phyloP scores from a whole-genome alignment of 805 yeast species.

The Jamesozyma hellenica region DNA sequence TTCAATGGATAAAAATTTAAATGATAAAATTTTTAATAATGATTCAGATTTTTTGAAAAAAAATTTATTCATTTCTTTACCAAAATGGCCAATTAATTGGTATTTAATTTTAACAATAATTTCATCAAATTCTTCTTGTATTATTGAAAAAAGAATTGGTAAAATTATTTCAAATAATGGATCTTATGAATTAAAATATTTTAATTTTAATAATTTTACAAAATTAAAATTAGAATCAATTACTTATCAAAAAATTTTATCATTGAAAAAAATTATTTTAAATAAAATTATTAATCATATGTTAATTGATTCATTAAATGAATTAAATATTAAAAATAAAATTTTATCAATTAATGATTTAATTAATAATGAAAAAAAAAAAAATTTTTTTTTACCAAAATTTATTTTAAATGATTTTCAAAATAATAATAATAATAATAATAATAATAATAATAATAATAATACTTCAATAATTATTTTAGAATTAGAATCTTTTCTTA shows the following conservation, averaged over 20 bases:
- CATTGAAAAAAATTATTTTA: slow-evolving; percentile 24
- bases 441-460: slow-evolving; percentile 3
- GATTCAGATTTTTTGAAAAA: slow-evolving; percentile 13
- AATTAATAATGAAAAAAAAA: slow-evolving; percentile 1
- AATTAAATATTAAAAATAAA: slow-evolving; percentile 23
- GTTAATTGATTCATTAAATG: slow-evolving; percentile 29
- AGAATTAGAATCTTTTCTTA: slow-evolving; percentile 25
- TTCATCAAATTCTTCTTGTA: slow-evolving; percentile 25
- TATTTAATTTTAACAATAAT: slow-evolving; percentile 27
- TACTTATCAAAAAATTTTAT: slow-evolving; percentile 26
- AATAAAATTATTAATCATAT: slow-evolving; percentile 29
- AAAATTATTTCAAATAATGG: slow-evolving; percentile 26
- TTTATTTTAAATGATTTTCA: slow-evolving; percentile 13
- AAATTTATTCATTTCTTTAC: slow-evolving; percentile 25
- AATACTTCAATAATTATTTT: slow-evolving; percentile 21
- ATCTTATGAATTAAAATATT: slow-evolving; percentile 26
- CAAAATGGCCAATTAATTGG: slow-evolving; percentile 31
- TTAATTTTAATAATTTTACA: slow-evolving; percentile 18
- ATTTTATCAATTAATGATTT: slow-evolving; percentile 14
- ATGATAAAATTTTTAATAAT: slow-evolving; percentile 7
- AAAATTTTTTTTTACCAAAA: slow-evolving; percentile 12
- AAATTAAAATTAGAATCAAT: slow-evolving; percentile 25
- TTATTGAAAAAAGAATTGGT: slow-evolving; percentile 27
- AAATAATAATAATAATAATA: neutral
- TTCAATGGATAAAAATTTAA: slow-evolving; percentile 14